phyloP scores from a whole-genome alignment of 768 basidiomycete species.

The Leccinum subtestaceum region DNA sequence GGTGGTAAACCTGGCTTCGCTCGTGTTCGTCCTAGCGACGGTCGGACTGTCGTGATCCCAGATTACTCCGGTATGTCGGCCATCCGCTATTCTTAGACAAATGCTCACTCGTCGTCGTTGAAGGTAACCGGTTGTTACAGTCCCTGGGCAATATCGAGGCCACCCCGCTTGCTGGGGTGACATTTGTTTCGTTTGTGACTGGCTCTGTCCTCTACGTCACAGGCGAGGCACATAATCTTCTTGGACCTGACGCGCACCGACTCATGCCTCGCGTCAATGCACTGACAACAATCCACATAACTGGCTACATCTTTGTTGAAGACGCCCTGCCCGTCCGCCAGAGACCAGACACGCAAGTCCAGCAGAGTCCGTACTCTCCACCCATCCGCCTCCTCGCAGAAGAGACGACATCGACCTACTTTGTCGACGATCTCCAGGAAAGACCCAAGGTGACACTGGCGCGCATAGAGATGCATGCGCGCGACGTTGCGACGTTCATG shows the following conservation, averaged over 20 bases:
- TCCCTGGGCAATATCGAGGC: constrained; percentile 65
- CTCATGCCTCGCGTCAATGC: constrained; percentile 58
- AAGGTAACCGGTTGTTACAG: constrained; percentile 61
- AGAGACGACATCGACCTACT: constrained; percentile 38
- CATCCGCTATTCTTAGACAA: not conserved
- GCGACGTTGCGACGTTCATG: constrained; percentile 53
- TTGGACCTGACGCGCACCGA: constrained; percentile 39
- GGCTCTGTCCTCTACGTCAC: constrained; percentile 67
- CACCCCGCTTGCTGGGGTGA: constrained; percentile 54
- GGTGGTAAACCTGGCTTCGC: constrained; percentile 61
- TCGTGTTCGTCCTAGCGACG: constrained; percentile 52
- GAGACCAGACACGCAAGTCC: constrained; percentile 27
- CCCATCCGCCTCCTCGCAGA: constrained; percentile 54
- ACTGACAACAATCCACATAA: constrained; percentile 47
- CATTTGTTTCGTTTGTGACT: constrained; percentile 50
- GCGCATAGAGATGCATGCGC: constrained; percentile 42
- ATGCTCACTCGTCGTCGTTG: not conserved
- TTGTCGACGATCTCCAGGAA: constrained; percentile 18
- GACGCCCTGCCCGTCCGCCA: constrained; percentile 59
- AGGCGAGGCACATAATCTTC: constrained; percentile 50
- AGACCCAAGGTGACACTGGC: constrained; percentile 31
- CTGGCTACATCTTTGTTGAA: constrained; percentile 51
- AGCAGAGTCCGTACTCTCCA: constrained; percentile 56
- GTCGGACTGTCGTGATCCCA: constrained; percentile 55
- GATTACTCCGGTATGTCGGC: constrained; percentile 51